Evolutionary conservation across 306 rosid species (phyloP).

Genomic region (Dryas alaskensis): DNA sequence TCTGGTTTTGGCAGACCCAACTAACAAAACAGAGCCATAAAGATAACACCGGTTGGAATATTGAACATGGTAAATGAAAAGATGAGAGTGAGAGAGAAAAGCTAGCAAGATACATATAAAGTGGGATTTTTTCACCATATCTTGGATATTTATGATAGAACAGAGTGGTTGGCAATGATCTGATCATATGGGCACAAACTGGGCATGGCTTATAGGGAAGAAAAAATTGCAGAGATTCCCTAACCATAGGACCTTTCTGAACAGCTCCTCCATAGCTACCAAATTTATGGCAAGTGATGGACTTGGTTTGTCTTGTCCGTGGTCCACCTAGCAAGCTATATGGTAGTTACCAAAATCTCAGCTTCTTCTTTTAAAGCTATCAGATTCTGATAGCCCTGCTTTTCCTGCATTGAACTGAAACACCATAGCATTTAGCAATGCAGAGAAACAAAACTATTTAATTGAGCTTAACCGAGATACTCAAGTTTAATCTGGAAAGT

Average conservation of each 20-base stretch:
- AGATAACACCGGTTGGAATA: neutral
- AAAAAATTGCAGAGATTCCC: too few relatives aligned
- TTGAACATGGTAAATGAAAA: neutral
- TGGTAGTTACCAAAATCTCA: constrained; percentile 14
- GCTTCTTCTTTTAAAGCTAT: neutral
- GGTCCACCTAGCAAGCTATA: constrained; percentile 18
- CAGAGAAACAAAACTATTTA: too few relatives aligned
- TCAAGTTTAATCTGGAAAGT: too few relatives aligned
- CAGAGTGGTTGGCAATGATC: too few relatives aligned
- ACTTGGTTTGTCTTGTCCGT: constrained; percentile 1
- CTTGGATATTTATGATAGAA: too few relatives aligned
- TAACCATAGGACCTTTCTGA: neutral
- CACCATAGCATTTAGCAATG: too few relatives aligned
- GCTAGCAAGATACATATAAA: neutral
- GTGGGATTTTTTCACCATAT: neutral
- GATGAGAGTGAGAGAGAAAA: too few relatives aligned
- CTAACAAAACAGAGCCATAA: neutral
- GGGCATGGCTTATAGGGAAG: too few relatives aligned
- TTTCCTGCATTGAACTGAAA: too few relatives aligned
- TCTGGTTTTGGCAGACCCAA: neutral
- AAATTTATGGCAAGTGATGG: constrained; percentile 27
- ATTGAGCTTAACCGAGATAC: too few relatives aligned
- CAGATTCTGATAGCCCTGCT: too few relatives aligned
- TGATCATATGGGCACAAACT: too few relatives aligned
- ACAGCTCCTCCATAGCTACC: constrained; percentile 18